Percentiles rank a stretch among this genome's conserved stretches.
Evolutionary conservation across 352 stramenopile genomes (phyloP).

Genomic region (Phytopythium ostracodes): DNA sequence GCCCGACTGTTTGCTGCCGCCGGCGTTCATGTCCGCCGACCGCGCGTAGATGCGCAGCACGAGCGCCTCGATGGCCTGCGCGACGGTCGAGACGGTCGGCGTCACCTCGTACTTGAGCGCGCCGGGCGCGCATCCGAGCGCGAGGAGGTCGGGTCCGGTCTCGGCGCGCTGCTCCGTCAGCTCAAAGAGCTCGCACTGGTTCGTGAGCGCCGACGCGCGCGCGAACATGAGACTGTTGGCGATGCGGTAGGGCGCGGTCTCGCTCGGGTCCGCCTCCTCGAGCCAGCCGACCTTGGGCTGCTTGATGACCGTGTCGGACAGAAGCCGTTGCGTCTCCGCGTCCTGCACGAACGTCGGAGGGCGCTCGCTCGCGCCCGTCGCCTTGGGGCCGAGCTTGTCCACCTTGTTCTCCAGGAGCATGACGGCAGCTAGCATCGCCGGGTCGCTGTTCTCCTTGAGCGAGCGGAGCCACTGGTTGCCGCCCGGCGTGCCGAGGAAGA

Average conservation of each 20-base stretch:
- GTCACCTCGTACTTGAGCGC: conserved; percentile 48
- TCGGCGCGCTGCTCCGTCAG: conserved; percentile 38
- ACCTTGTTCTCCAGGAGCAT: conserved; percentile 80
- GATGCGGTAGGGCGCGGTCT: conserved; percentile 49
- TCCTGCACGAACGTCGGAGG: conserved; percentile 42
- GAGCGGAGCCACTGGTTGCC: conserved; percentile 57
- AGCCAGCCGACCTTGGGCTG: conserved; percentile 50
- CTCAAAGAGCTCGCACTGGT: conserved; percentile 58
- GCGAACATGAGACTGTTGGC: conserved; percentile 70
- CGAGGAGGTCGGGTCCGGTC: conserved; percentile 22
- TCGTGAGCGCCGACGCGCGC: conserved; percentile 49
- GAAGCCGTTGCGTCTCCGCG: conserved; percentile 38
- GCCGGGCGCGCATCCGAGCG: conserved; percentile 20
- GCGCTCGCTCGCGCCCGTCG: conserved; percentile 16
- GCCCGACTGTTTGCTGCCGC: conserved; percentile 43
- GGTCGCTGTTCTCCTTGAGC: conserved; percentile 63
- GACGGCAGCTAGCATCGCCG: conserved; percentile 37
- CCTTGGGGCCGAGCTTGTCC: conserved; percentile 40
- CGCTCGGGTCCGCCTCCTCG: conserved; percentile 30
- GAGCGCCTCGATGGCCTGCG: conserved; percentile 58
- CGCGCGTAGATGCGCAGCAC: conserved; percentile 63
- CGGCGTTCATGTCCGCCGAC: conserved; percentile 53
- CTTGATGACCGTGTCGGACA: conserved; percentile 44
- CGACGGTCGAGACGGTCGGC: conserved; percentile 32
- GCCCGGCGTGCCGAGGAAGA: conserved; percentile 39